Evolutionary conservation across 306 rosid genomes (phyloP).

Genomic region (Trichosanthes truncata): DNA sequence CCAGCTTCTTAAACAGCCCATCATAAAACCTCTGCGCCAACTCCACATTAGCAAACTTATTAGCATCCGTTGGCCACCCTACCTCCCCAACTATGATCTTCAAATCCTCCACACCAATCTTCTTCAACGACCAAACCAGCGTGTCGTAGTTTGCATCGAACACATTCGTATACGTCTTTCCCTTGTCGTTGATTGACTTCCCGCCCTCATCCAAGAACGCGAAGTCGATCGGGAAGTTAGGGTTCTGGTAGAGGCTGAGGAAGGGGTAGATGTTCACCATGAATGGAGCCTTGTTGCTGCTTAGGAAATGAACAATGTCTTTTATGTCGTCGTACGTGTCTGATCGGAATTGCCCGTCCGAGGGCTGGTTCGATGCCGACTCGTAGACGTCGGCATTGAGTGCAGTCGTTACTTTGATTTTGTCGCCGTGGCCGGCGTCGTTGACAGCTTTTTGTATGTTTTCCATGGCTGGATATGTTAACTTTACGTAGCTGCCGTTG

Average conservation of each 20-base stretch:
- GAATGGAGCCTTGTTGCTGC: conserved; percentile 34
- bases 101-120: conserved; percentile 26
- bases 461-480: conserved; percentile 53
- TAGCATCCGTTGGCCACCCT: conserved; percentile 86
- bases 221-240: conserved; percentile 32
- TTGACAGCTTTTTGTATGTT: conserved; percentile 56
- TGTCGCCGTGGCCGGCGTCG: conserved; percentile 35
- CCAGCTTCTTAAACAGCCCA: conserved; percentile 51
- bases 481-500: conserved; percentile 25
- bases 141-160: conserved; percentile 75
- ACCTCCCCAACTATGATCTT: conserved; percentile 55
- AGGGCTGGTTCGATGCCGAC: conserved; percentile 44
- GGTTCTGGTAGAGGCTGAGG: conserved; percentile 16
- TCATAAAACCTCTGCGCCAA: conserved; percentile 44
- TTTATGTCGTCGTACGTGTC: conserved; percentile 24
- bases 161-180: conserved; percentile 31
- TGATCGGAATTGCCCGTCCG: conserved; percentile 37
- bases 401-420: conserved; percentile 45
- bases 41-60: conserved; percentile 18
- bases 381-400: conserved; percentile 71
- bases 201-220: conserved; percentile 39
- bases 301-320: conserved; percentile 28
- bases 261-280: conserved; percentile 52
- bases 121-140: conserved; percentile 41
- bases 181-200: conserved; percentile 27